Evolutionary conservation across 352 stramenopile species (phyloP), one percentile per base, ranked within the genome.

Genomic region (Pythium aphanidermatum): DNA sequence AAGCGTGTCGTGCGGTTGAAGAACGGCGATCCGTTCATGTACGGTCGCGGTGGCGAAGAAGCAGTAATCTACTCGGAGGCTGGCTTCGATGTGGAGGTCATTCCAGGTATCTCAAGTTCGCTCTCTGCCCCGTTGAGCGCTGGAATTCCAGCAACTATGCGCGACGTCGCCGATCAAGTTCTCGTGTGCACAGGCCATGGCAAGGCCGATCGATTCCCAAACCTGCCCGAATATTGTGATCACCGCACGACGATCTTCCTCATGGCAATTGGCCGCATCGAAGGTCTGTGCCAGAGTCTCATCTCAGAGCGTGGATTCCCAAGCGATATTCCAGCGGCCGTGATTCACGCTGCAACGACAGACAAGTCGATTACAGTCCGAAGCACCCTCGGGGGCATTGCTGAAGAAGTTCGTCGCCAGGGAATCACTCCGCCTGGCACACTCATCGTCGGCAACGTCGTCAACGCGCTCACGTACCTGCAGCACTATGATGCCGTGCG

Each of bases 21-120:
- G 73, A 98, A 98, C 70, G 95, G 95, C 37, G 95, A 99, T 59
- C 95, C 95, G 31, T 98, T 98, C 74, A 86, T 99, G 39, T 99
- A 98, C 64, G 95, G 95, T 20, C 64, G 95, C 43, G 95, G 95
- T 5, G 95, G 90, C 16, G 95, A 99, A 70, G 95, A 99, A 68
- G 80, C 75, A 2, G 66, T 85, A 32, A 74, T 92, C 55, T 89
- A 88, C 60, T 79, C 74, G 6, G 58, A 81, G 16, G 69, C 66
- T 4, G 77, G 78, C 29, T 93, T 86, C 45, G 83, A 95, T 24
- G 69, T 87, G 1, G 76, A 87, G 23, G 76, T 96, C 29, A 70
- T 96, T 20, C 79, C 95, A 17, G 95, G 95, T 44, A 95, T 98
- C 58, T 97, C 90, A n/a, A 95, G 91, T 37, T 91, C 92, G 38